These are phyloP conservation scores for Theileria equi DNA, from an alignment of 169 alveolate species.

Conservation along the genomic window DNA sequence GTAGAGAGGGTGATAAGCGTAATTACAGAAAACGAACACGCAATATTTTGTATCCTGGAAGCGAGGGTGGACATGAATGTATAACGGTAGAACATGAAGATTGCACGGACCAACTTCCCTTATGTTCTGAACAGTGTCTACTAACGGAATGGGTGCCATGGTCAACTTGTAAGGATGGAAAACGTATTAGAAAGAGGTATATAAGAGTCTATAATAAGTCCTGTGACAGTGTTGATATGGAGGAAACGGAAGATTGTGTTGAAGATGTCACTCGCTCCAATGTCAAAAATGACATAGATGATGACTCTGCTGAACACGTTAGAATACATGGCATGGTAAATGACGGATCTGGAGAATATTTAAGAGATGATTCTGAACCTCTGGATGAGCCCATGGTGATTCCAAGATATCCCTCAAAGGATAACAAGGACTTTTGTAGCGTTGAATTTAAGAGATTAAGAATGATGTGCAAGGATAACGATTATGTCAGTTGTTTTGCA, in stretches of 20 bases:
- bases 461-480: conserved; percentile 3
- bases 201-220: not conserved
- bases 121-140: conserved; percentile 17
- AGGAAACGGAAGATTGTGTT: conserved; percentile 16
- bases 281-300: conserved; percentile 12
- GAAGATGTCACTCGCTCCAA: not conserved
- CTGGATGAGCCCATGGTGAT: not conserved
- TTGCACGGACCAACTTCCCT: conserved; percentile 30
- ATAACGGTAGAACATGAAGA: conserved; percentile 27
- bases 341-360: not conserved
- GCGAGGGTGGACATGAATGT: conserved; percentile 43
- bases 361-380: not conserved
- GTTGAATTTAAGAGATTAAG: conserved; percentile 11
- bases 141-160: conserved; percentile 43
- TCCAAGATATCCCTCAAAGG: conserved; percentile 7
- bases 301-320: not conserved
- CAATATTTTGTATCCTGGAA: not conserved
- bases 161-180: not conserved
- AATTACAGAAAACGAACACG: conserved; percentile 11
- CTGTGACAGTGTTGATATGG: conserved; percentile 3
- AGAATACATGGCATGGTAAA: not conserved
- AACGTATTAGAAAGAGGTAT: conserved; percentile 2
- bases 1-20: conserved; percentile 6
- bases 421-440: conserved; percentile 3
- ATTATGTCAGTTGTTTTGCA: conserved; percentile 11